phyloP scores from a whole-genome alignment of 2,329 filamentous ascomycete genomes.

The Spiromastix sp. region DNA sequence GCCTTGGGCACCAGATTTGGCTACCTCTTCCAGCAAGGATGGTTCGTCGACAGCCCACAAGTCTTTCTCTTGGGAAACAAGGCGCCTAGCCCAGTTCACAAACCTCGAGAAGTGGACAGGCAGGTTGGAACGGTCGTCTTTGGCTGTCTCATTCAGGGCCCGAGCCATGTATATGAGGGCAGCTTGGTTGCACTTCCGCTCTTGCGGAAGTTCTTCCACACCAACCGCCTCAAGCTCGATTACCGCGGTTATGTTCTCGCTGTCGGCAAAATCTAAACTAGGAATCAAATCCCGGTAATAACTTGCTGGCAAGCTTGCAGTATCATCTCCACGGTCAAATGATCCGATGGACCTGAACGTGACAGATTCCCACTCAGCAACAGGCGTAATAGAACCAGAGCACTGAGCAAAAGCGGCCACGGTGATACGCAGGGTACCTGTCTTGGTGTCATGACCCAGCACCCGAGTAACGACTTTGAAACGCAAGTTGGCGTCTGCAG shows the following conservation, averaged over 20 bases:
- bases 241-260: neutral
- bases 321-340: neutral
- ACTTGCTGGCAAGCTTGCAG: neutral
- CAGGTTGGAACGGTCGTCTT: neutral
- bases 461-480: neutral
- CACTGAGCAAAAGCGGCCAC: neutral
- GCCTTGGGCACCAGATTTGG: neutral
- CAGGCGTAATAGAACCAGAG: neutral
- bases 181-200: neutral
- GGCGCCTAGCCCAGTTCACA: neutral
- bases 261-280: neutral
- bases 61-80: neutral
- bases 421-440: neutral
- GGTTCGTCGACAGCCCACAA: neutral
- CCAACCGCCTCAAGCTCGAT: neutral
- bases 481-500: neutral
- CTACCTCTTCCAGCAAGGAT: neutral
- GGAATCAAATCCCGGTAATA: neutral
- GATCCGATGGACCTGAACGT: neutral
- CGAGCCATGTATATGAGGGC: neutral
- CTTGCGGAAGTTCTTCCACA: neutral
- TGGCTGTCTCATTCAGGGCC: neutral
- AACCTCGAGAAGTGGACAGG: neutral
- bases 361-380: neutral
- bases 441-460: neutral